phyloP scores from a whole-genome alignment of 2,329 filamentous ascomycete genomes.

The Arthroderma sp. region DNA sequence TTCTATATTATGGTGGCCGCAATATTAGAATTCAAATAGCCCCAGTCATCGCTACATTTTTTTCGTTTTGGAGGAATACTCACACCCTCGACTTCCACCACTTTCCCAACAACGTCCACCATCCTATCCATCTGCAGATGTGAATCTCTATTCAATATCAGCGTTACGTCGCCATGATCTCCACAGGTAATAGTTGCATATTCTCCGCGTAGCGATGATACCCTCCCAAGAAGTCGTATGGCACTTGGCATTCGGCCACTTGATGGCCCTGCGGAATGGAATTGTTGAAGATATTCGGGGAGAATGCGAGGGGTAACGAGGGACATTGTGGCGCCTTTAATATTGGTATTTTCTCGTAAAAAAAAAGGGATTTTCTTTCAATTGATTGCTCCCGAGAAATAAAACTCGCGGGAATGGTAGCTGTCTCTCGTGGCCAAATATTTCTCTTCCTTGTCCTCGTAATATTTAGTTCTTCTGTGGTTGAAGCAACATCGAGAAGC shows the following conservation, averaged over 20 bases:
- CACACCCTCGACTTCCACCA: constrained; percentile 32
- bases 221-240: constrained; percentile 76
- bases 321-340: constrained; percentile 45
- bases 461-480: too few species aligned
- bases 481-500: not conserved
- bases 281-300: constrained; percentile 64
- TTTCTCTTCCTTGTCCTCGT: not conserved
- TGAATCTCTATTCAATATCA: constrained; percentile 53
- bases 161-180: constrained; percentile 54
- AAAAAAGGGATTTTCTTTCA: not conserved
- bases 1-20: constrained; percentile 19
- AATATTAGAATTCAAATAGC: not conserved
- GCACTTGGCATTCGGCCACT: constrained; percentile 41
- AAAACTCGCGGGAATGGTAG: not conserved
- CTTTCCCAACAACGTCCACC: constrained; percentile 38
- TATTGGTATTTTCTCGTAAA: not conserved
- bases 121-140: constrained; percentile 35
- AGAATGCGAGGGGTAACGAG: constrained; percentile 73
- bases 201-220: constrained; percentile 69
- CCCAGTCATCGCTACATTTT: not conserved
- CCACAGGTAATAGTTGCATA: constrained; percentile 67
- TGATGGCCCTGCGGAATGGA: constrained; percentile 42
- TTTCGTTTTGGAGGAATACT: constrained; percentile 7
- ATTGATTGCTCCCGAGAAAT: not conserved
- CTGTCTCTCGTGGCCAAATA: not conserved